Evolutionary conservation across 1,139 yeast genomes (phyloP).

Genomic region (Hemisphaericaspora subhashii): DNA sequence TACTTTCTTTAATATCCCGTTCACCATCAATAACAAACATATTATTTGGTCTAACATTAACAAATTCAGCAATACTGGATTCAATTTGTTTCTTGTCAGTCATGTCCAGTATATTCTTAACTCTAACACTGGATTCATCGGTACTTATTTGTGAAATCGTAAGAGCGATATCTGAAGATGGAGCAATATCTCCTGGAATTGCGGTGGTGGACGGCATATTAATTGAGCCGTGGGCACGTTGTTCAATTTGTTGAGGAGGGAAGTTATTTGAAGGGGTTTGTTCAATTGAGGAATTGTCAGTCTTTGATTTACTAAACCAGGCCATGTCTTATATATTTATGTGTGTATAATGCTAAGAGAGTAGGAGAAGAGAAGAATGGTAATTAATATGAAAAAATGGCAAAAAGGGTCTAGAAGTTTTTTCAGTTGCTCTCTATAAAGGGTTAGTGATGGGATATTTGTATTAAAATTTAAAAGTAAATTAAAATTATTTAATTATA

Average conservation of each 20-base stretch:
- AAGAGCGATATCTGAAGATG: constrained; percentile 36
- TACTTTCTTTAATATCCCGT: constrained; percentile 36
- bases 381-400: no score
- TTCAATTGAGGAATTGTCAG: constrained; percentile 1
- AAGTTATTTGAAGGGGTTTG: constrained; percentile 2
- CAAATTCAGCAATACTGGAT: constrained; percentile 21
- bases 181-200: constrained; percentile 7
- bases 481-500: constrained; percentile 32
- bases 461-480: constrained; percentile 23
- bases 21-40: constrained; percentile 48
- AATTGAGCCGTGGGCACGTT: constrained; percentile 35
- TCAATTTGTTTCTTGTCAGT: constrained; percentile 8
- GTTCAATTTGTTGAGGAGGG: constrained; percentile 27
- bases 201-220: constrained; percentile 16
- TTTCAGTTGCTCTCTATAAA: no score
- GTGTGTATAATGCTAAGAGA: no score
- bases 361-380: no score
- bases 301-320: constrained; percentile 13
- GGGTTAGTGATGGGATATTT: neutral
- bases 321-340: no score
- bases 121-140: constrained; percentile 11
- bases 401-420: no score
- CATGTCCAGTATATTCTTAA: constrained; percentile 3
- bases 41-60: constrained; percentile 27
- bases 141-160: constrained; percentile 37